Percentiles rank a stretch among this genome's conserved stretches.
These are phyloP conservation scores for Pistacia atlantica DNA, from an alignment of 345 rosid genomes.

Conservation along the genomic window DNA sequence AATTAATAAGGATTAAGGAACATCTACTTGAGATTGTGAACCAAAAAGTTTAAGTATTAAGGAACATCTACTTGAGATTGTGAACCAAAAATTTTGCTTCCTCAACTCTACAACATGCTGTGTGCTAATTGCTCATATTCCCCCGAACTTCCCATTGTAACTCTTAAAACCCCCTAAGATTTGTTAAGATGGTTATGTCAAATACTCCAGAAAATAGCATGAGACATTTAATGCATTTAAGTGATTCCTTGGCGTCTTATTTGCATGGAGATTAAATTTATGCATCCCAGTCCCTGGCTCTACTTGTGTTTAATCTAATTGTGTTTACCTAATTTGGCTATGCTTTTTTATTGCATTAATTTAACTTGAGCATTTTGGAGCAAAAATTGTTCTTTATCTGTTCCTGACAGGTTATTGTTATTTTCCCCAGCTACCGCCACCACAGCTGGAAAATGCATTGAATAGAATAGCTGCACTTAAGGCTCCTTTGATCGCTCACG, in stretches of 20 bases:
- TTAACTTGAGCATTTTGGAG: background rate
- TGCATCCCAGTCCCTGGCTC: background rate
- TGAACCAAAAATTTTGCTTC: background rate
- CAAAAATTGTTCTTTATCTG: background rate
- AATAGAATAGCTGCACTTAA: conserved; percentile 61
- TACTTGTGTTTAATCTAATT: background rate
- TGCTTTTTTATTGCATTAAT: background rate
- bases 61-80: background rate
- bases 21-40: background rate
- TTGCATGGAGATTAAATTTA: background rate
- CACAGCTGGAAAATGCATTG: conserved; percentile 89
- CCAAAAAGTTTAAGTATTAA: background rate
- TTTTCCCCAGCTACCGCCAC: conserved; percentile 79
- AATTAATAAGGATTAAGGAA: background rate
- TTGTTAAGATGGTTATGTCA: background rate
- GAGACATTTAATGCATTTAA: background rate
- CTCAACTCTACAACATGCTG: background rate
- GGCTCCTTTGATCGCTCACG: conserved; percentile 83
- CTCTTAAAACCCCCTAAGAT: background rate
- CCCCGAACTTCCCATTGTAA: too few relatives aligned
- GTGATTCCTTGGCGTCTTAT: background rate
- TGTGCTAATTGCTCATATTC: too few relatives aligned
- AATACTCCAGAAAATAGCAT: background rate
- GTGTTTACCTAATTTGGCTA: background rate
- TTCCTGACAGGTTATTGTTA: conserved; percentile 17